Evolutionary conservation across 2,329 filamentous ascomycete genomes (phyloP).

Genomic region (Zalaria sp.): DNA sequence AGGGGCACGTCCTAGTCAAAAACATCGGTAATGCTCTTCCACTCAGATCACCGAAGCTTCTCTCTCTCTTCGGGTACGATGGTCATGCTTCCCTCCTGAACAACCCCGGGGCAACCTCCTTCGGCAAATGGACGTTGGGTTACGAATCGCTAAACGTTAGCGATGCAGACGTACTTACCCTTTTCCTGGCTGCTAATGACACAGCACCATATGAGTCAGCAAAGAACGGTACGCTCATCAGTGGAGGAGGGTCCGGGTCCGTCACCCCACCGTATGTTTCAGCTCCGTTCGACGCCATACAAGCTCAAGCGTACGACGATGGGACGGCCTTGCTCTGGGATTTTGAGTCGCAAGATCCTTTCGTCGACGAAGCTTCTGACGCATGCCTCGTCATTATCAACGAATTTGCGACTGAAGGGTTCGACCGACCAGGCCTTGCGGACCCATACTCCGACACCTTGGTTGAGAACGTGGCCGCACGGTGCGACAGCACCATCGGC

Average conservation of each 20-base stretch:
- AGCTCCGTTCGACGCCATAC: conserved; percentile 21
- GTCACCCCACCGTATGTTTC: conserved; percentile 19
- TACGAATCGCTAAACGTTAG: background rate
- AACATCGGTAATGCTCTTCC: conserved; percentile 43
- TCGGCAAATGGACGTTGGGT: conserved; percentile 1
- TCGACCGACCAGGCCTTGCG: conserved; percentile 21
- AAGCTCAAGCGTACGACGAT: conserved; percentile 29
- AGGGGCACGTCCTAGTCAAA: conserved; percentile 52
- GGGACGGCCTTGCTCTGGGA: conserved; percentile 47
- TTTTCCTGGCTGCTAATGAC: conserved; percentile 8
- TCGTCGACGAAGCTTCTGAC: conserved; percentile 28
- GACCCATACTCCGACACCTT: conserved; percentile 38
- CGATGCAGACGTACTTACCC: conserved; percentile 5
- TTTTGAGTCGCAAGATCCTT: conserved; percentile 33
- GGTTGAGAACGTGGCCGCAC: conserved; percentile 41
- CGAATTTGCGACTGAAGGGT: conserved; percentile 26
- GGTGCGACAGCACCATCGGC: conserved; percentile 48
- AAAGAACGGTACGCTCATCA: conserved; percentile 17
- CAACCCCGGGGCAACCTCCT: conserved; percentile 1
- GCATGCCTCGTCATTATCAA: conserved; percentile 47
- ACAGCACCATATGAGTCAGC: conserved; percentile 3
- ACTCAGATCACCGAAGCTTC: conserved; percentile 31
- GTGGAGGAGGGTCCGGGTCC: conserved; percentile 21
- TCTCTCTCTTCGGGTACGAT: conserved; percentile 52
- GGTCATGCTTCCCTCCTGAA: conserved; percentile 14